Base-by-base conservation (phyloP, 1,284 basidiomycete species). In the Pseudozyma pruni region DNA sequence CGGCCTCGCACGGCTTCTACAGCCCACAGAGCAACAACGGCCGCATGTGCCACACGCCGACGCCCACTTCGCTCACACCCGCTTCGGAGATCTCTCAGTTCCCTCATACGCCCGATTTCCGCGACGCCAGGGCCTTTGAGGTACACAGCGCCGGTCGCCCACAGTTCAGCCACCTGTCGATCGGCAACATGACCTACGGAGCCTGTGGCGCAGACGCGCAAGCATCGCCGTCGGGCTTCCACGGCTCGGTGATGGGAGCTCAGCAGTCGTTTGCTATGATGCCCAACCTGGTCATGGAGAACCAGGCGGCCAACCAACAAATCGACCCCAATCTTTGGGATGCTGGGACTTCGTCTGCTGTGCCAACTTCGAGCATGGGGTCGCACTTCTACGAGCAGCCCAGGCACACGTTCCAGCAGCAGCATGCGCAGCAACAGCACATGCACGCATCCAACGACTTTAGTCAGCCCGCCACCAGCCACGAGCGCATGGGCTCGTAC, bases 31-130 rank as follows among this genome's bases (percentile, higher is more conserved):
- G 60, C 52, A 34, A 31, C 38, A 47, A 50, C 40, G 55, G 52
- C 14, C 50, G 60, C 17, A 39, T 49, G 41, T 62, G 60, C 40
- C 25, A 47, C 6, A 59, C 67, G 16, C 51, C 67, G 3, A 42
- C 51, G 13, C 51, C 67, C 8, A 42, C 47, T n/a, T 42, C 59
- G n/a, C 60, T 63, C 22, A 63, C 59, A 1, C 56, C 67, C 4
- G 39, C 55, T 19, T 48, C 59, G 17, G 67, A 63, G 16, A 2
- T 56, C 29, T 47, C 60, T 20, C 39, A 58, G 9, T 70, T 70
- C 25, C 60, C 67, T 31, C 60, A 52, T 37, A 63, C 58, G n/a
- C 59, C 59, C 13, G 60, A 70, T 33, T 51, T 55, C 20, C 43
- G 49, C n/a, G 51, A 62, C 29, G 37, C 46, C 7, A 33, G 47